Percentiles rank a stretch among this genome's conserved stretches.
Conservation (phyloP, 228 moss, liverwort and hornwort genomes). For the Sphagnum magellanicum region DNA sequence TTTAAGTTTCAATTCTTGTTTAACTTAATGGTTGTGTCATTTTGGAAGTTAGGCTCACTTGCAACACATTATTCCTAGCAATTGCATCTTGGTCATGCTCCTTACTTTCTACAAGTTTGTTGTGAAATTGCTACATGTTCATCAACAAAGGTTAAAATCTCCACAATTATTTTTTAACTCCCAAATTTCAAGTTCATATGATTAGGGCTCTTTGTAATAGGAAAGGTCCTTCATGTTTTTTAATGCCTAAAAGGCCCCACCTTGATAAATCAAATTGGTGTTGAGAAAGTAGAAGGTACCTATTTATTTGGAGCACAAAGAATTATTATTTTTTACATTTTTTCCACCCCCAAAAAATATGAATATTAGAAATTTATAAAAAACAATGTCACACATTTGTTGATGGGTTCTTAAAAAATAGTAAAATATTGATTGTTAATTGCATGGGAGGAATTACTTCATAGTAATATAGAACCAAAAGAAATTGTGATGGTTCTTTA, state of each 20-base stretch:
- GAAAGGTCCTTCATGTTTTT: too few relatives aligned
- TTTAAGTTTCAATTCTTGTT: neutral
- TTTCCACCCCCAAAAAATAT: neutral
- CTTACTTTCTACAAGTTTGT: conserved; percentile 14
- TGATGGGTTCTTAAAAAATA: too few relatives aligned
- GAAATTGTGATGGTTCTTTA: neutral
- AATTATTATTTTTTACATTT: neutral
- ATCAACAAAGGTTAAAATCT: neutral
- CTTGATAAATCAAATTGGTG: neutral
- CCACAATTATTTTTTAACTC: too few relatives aligned
- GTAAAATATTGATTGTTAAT: too few relatives aligned
- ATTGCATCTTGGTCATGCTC: conserved; percentile 8
- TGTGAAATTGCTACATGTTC: conserved; percentile 23
- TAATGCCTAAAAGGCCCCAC: neutral
- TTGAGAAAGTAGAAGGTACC: neutral
- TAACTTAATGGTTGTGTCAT: neutral
- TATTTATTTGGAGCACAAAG: neutral
- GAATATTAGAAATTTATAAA: neutral
- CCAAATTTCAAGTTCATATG: too few relatives aligned
- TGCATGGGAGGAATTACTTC: neutral
- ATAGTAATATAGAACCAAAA: neutral
- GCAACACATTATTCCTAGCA: conserved; percentile 3
- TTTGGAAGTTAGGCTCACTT: conserved; percentile 8
- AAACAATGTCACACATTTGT: neutral
- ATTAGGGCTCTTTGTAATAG: too few relatives aligned